Evolutionary conservation across 106 monocot species (phyloP).

Genomic region (Acorus gramineus): DNA sequence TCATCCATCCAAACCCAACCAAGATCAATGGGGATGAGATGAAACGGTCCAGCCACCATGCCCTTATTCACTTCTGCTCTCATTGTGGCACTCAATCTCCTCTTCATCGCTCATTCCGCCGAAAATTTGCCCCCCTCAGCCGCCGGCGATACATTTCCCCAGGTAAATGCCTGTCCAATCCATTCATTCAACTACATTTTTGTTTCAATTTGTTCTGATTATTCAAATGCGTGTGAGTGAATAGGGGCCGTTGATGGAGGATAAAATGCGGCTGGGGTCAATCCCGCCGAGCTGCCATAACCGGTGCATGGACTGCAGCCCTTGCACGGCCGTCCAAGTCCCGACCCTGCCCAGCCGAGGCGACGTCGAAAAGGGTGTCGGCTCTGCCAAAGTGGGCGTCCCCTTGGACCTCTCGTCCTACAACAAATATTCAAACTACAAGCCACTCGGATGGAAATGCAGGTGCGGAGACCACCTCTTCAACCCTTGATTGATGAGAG

Average conservation of each 20-base stretch:
- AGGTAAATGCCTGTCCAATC: slow-evolving; percentile 12
- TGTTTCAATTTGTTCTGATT: neutral
- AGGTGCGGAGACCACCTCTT: slow-evolving; percentile 54
- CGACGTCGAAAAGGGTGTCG: neutral
- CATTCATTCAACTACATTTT: neutral
- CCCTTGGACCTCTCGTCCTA: slow-evolving; percentile 12
- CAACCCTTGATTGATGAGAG: slow-evolving; percentile 29
- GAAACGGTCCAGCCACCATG: slow-evolving; percentile 34
- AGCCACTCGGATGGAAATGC: slow-evolving; percentile 89
- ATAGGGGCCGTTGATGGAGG: slow-evolving; percentile 43
- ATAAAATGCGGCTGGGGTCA: slow-evolving; percentile 67
- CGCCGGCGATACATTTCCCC: neutral
- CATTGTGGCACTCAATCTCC: slow-evolving; percentile 9
- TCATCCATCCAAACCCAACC: too few species aligned
- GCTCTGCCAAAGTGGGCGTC: neutral
- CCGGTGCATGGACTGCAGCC: slow-evolving; percentile 75
- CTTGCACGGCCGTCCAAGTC: slow-evolving; percentile 81
- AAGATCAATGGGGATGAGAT: slow-evolving; percentile 2
- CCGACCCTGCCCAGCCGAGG: slow-evolving; percentile 40
- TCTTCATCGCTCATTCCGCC: neutral
- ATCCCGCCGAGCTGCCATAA: slow-evolving; percentile 92
- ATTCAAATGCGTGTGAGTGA: neutral
- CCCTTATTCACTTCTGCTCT: slow-evolving; percentile 15
- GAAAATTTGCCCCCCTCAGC: slow-evolving; percentile 6
- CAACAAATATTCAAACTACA: slow-evolving; percentile 65